Evolutionary conservation across 495 filamentous ascomycete species (phyloP).

Genomic region (Neurospora sp.): DNA sequence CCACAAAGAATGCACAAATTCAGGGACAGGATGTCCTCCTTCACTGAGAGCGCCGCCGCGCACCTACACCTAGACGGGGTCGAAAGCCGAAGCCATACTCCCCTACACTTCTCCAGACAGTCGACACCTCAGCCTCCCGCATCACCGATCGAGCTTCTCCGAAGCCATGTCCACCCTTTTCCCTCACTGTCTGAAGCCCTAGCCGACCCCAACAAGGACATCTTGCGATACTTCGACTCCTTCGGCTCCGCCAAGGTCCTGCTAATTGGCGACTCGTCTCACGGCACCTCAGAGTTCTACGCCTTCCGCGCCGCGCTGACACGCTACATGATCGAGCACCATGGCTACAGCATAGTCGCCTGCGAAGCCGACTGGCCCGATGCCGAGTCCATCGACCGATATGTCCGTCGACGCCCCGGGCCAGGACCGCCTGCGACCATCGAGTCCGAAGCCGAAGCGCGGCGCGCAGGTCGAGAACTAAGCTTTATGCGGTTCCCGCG

Average conservation of each 20-base stretch:
- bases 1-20: background rate
- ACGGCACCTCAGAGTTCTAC: constrained; percentile 54
- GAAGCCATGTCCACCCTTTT: background rate
- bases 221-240: constrained; percentile 26
- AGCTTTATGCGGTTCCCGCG: constrained; percentile 46
- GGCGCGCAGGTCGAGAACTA: constrained; percentile 22
- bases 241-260: constrained; percentile 32
- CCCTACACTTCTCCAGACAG: background rate
- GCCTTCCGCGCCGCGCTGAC: constrained; percentile 44
- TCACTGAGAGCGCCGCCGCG: background rate
- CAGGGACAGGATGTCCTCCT: background rate
- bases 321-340: constrained; percentile 38
- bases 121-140: background rate
- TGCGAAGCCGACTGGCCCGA: constrained; percentile 53
- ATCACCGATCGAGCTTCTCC: background rate
- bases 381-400: constrained; percentile 46
- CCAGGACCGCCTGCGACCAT: constrained; percentile 19
- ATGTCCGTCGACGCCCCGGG: constrained; percentile 37
- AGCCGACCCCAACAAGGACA: background rate
- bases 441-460: background rate
- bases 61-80: background rate
- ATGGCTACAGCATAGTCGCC: constrained; percentile 47
- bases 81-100: background rate
- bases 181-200: background rate
- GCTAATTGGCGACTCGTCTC: constrained; percentile 47